phyloP scores from a whole-genome alignment of 441 rosid species.

The Aleurites moluccanus region DNA sequence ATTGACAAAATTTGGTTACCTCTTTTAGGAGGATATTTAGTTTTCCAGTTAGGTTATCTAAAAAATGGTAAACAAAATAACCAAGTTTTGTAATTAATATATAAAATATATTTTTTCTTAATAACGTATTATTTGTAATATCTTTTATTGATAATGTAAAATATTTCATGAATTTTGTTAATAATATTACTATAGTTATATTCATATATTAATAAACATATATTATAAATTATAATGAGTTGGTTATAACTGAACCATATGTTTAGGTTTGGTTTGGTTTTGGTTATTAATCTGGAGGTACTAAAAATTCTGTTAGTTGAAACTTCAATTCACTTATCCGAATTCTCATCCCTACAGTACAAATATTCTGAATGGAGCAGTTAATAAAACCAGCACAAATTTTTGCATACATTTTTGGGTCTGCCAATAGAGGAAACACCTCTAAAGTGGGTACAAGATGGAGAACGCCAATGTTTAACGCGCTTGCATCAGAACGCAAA shows the following conservation, averaged over 20 bases:
- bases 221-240: background rate
- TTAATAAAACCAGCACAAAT: constrained; percentile 15
- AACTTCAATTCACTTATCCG: background rate
- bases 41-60: background rate
- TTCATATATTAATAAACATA: background rate
- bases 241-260: background rate
- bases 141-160: too few species aligned
- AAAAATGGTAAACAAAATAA: background rate
- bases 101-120: background rate
- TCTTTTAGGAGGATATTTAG: background rate
- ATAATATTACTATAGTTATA: background rate
- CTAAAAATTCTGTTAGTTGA: background rate
- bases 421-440: constrained; percentile 80
- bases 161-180: too few species aligned
- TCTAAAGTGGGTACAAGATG: constrained; percentile 97
- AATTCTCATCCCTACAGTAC: background rate
- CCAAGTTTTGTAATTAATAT: background rate
- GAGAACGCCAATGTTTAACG: constrained; percentile 90
- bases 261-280: background rate
- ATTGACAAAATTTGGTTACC: background rate
- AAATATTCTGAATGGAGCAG: background rate
- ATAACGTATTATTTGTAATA: background rate
- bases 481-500: constrained; percentile 94
- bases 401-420: constrained; percentile 73
- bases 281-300: background rate